Evolutionary conservation across 164 flowering plant species (phyloP), one percentile per base, ranked within the genome.

Genomic region (Vitis vinifera): DNA sequence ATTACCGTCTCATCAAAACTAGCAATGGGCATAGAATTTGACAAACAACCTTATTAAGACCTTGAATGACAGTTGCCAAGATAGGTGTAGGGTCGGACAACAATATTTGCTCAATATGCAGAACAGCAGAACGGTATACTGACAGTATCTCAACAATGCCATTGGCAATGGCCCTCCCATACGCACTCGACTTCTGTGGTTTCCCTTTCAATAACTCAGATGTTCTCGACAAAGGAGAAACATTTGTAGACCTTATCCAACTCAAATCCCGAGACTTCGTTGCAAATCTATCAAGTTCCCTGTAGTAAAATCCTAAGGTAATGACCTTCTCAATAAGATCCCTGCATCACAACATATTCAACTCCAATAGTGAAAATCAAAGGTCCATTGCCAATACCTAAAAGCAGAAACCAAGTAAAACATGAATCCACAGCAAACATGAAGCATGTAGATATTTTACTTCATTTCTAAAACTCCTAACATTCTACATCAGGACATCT

Each of bases 91-190:
- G 80, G 77, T 95, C 99, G 7, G 98, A 83, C 85, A 95, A 70
- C 76, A 95, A 75, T 62, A 78, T 86, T 87, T 91, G 98, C 85
- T 95, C 99, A 78, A 95, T 85, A 9, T 87, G 92, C 56, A 95
- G 79, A 83, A 95, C 97, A 60, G 93, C 98, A 57, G 99, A 93
- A 68, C 92, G 76, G 70, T 93, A 95, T 30, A 95, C 80, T 8
- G 97, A 89, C 65, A 95, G 78, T 65, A 93, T 83, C 84, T 95
- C 99, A 50, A 91, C 88, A 76, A 95, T 82, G 19, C 98, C 99
- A 87, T 93, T 95, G 19, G 97, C 97, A 55, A 95, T 79, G 44
- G 97, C 99, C 72, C 97, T 87, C 12, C 95, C 79, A 64, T 96
- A 96, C 67, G 91, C 85, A 70, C 99, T 91, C 19, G 82, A 78